Evolutionary conservation across 1,139 yeast genomes (phyloP), one percentile per base, ranked within the genome.

Genomic region (Candida dubliniensis): DNA sequence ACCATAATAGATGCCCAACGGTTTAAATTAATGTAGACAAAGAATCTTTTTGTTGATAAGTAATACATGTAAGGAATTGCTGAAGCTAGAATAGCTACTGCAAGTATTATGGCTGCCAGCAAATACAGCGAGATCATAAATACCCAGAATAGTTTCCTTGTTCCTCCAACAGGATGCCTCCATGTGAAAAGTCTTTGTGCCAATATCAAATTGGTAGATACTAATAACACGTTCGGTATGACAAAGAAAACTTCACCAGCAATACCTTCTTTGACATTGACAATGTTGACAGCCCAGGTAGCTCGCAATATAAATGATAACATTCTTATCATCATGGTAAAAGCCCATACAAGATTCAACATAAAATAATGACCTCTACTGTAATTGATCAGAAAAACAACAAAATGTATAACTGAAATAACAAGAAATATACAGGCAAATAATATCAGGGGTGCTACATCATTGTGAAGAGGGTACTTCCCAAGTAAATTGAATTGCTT

Each of bases 161-260:
- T 64, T 46, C 76, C 76, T 44, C 76, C 76, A 8, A 69, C 76
- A 8, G 77, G 77, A 54, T 71, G 77, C 56, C 76, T 60, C 76
- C 76, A 71, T 2, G 75, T 69, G 52, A 71, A 71, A 34, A 71
- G 58, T 50, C 77, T 61, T 52, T 71, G 76, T 10, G 76, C 74
- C 47, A 71, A 58, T 27, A 69, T 62, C 53, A 71, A 67, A 48
- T 71, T 69, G 18, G 65, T 57, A 2, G 75, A 65, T 3, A 65
- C 68, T 23, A 71, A 47, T 4, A 68, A 45, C 29, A 69, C 56
- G 7, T 70, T 51, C 1, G 74, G 68, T n/a, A 69, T 47, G 38
- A 71, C 61, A 38, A 67, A 57, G 41, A 71, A 57, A 27, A 67
- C 60, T 51, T 67, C 74, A 43, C 57, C 56, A 11, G 67, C 59